phyloP scores from a whole-genome alignment of 164 flowering plant genomes.

The Piper betle region DNA sequence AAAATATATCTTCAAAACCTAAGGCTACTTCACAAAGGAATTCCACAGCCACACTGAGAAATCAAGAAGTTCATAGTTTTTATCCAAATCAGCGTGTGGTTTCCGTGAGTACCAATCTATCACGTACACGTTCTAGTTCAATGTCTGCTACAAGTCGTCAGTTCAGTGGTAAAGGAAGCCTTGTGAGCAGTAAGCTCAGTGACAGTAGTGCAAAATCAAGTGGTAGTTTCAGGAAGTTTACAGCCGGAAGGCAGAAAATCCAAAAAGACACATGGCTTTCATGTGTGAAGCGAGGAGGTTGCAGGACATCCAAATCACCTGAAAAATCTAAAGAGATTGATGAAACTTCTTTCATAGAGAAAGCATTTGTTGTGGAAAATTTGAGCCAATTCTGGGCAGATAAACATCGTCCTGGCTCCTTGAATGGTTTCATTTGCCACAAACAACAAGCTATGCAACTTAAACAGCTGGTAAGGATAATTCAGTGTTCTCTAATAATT shows the following conservation, averaged over 20 bases:
- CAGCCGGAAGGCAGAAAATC: conserved; percentile 34
- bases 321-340: conserved; percentile 25
- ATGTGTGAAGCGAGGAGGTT: conserved; percentile 44
- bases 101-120: conserved; percentile 14
- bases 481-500: not conserved
- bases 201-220: conserved; percentile 27
- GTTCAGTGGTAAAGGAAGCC: conserved; percentile 20
- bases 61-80: conserved; percentile 10
- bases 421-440: conserved; percentile 59
- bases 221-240: conserved; percentile 29
- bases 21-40: conserved; percentile 6
- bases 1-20: not conserved
- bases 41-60: conserved; percentile 13
- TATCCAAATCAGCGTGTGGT: conserved; percentile 10
- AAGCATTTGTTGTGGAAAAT: conserved; percentile 54
- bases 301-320: conserved; percentile 42
- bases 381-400: conserved; percentile 68
- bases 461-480: conserved; percentile 39
- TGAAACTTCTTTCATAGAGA: conserved; percentile 51
- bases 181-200: conserved; percentile 27
- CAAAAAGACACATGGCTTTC: conserved; percentile 42
- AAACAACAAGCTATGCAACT: conserved; percentile 60
- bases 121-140: conserved; percentile 17
- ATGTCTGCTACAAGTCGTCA: conserved; percentile 26
- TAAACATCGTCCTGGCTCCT: conserved; percentile 47